Base-by-base conservation (phyloP, 108 stramenopile genomes). In the Discostella stelligeroides region DNA sequence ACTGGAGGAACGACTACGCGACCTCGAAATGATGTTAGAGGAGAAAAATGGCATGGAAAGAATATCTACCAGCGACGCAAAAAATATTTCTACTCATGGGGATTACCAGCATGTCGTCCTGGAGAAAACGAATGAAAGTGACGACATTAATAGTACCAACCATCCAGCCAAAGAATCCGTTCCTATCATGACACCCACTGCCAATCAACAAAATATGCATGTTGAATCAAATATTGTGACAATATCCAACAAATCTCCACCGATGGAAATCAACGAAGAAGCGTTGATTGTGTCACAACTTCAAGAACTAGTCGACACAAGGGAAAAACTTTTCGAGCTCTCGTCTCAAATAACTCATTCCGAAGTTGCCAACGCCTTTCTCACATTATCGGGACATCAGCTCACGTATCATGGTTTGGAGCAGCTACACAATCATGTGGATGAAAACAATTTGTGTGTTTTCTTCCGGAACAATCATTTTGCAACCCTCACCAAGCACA, bases 391-490 rank as follows among this genome's bases (percentile, higher is more conserved):
- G 43, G 66, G 81, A 12, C 88, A 93, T 66, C 97, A 98, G 80
- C 73, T 98, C 27, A 98, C 97, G 21, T 86, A 92, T 48, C 76
- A 86, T 58, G 97, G 95, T n/a, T 74, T 98, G 23, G 48, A 66
- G 8, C 75, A 82, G 42, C 65, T 97, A 37, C 92, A 97, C 75
- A 75, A 82, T 29, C 70, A 88, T 58, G 53, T 99, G 12, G 60
- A 74, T 9, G 86, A 94, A 40, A 84, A 91, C 28, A 55, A 87
- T 28, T 70, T 98, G 42, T 86, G 73, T 28, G 94, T 95, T 8
- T 97, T 99, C 71, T 99, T 98, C 68, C 95, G 97, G 10, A 98
- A 99, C 84, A 97, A 98, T 63, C 98, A 99, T 50, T 99, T 97
- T 71, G 87, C 81, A 25, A 96, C 96, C 0, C 27, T 97, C 42